Conservation (phyloP, 2,329 filamentous ascomycete genomes). For the Cladobotryum mycophilum region DNA sequence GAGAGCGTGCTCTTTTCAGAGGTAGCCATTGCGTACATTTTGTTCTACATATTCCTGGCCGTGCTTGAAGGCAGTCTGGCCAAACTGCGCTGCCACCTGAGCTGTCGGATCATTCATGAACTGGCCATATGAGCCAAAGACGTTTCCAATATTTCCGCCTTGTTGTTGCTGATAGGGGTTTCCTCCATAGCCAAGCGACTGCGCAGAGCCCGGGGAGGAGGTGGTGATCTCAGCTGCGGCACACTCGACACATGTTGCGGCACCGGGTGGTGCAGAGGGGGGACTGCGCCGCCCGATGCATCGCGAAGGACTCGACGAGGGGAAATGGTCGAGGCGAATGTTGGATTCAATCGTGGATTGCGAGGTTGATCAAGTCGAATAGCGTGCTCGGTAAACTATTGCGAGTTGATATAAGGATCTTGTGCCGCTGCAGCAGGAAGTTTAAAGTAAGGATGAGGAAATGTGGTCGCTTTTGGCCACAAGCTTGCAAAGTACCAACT, state of each 20-base stretch:
- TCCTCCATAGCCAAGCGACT: slow-evolving; percentile 60
- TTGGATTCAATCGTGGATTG: neutral
- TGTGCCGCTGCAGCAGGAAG: too few species aligned
- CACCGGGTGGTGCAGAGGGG: slow-evolving; percentile 92
- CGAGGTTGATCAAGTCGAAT: neutral
- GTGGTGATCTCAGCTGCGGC: slow-evolving; percentile 91
- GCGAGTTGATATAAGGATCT: too few species aligned
- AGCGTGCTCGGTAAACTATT: neutral
- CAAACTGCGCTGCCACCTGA: slow-evolving; percentile 91
- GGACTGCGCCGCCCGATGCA: slow-evolving; percentile 85
- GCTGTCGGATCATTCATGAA: slow-evolving; percentile 96
- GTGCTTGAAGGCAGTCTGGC: slow-evolving; percentile 83
- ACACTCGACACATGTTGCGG: slow-evolving; percentile 98
- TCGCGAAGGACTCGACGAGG: slow-evolving; percentile 30
- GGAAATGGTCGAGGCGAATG: neutral
- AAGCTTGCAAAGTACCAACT: neutral
- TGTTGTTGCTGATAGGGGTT: slow-evolving; percentile 70
- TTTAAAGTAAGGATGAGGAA: slow-evolving; percentile 22
- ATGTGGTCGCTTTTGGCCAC: slow-evolving; percentile 27
- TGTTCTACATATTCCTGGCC: slow-evolving; percentile 94
- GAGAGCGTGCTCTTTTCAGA: too few species aligned
- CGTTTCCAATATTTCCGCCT: slow-evolving; percentile 45
- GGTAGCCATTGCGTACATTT: slow-evolving; percentile 57
- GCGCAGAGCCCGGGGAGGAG: slow-evolving; percentile 68
- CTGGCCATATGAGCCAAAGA: slow-evolving; percentile 71